phyloP scores from a whole-genome alignment of 176 grass and related monocot species.

The Bonia amplexicaulis region DNA sequence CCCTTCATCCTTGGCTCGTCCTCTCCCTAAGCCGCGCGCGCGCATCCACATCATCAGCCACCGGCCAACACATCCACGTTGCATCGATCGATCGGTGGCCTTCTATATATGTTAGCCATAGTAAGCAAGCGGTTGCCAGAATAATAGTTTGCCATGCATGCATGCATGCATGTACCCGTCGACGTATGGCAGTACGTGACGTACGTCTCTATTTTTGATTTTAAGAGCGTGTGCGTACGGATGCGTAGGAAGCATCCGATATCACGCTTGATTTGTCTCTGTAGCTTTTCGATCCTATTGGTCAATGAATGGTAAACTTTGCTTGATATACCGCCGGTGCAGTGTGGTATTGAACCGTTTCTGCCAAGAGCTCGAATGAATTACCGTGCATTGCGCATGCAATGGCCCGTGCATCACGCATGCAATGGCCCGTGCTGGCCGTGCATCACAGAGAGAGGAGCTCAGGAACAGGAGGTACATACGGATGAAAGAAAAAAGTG shows the following conservation, averaged over 20 bases:
- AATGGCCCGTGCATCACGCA: not conserved
- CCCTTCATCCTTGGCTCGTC: constrained; percentile 47
- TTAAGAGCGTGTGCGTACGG: not conserved
- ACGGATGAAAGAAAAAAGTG: not conserved
- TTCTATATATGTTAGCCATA: not conserved
- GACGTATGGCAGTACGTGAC: not conserved
- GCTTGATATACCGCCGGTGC: not conserved
- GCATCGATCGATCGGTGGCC: not conserved
- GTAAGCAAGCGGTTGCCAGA: not conserved
- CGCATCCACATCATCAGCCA: not conserved
- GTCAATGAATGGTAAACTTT: not conserved
- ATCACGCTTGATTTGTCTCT: not conserved
- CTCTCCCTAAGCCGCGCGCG: constrained; percentile 3
- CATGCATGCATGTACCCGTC: constrained; percentile 10
- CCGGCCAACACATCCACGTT: not conserved
- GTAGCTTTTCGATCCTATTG: not conserved
- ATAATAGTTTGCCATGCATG: constrained; percentile 19
- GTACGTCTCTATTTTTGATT: not conserved
- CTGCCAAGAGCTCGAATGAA: not conserved
- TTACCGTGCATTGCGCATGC: not conserved
- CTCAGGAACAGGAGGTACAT: not conserved
- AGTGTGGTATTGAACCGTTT: not conserved
- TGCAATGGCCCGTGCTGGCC: not conserved
- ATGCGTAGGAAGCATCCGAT: constrained; percentile 20
- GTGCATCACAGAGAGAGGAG: not conserved